phyloP scores from a whole-genome alignment of 2,329 filamentous ascomycete genomes.

The Cercospora citrullina region DNA sequence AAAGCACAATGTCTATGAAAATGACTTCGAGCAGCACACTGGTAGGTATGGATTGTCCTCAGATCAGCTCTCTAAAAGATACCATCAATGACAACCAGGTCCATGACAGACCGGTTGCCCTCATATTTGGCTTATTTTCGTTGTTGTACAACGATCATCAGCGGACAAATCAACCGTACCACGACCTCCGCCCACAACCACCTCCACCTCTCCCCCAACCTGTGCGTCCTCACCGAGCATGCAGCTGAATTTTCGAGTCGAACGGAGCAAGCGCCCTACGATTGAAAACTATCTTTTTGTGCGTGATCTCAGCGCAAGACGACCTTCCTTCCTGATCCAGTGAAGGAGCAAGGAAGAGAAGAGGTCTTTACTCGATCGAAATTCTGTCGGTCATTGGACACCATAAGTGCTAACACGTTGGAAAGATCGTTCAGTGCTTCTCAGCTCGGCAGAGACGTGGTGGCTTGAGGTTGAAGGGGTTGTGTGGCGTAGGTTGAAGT shows the following conservation, averaged over 20 bases:
- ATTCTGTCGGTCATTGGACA: slow-evolving; percentile 20
- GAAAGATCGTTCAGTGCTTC: slow-evolving; percentile 2
- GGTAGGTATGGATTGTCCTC: slow-evolving; percentile 29
- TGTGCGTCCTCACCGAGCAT: slow-evolving; percentile 28
- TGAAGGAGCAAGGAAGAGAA: slow-evolving; percentile 5
- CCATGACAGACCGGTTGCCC: slow-evolving; percentile 30
- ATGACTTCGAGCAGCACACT: slow-evolving; percentile 4
- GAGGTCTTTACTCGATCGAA: slow-evolving; percentile 24
- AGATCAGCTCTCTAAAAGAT: slow-evolving; percentile 38
- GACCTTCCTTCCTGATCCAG: slow-evolving; percentile 4
- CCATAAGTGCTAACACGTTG: slow-evolving; percentile 19
- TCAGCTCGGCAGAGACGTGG: slow-evolving; percentile 18
- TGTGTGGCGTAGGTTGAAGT: slow-evolving; percentile 13
- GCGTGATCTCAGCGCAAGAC: slow-evolving; percentile 32
- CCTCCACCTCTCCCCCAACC: slow-evolving; percentile 5
- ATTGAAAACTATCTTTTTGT: slow-evolving; percentile 43
- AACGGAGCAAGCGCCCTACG: slow-evolving; percentile 40
- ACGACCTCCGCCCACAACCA: slow-evolving; percentile 18
- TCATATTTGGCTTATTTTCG: slow-evolving; percentile 38
- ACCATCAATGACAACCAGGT: slow-evolving; percentile 36
- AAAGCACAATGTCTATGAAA: slow-evolving; percentile 16
- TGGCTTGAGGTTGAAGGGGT: slow-evolving; percentile 10
- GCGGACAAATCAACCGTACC: slow-evolving; percentile 26
- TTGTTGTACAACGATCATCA: slow-evolving; percentile 31
- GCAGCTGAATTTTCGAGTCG: slow-evolving; percentile 20